phyloP scores from a whole-genome alignment of 1,139 yeast species.

The Candida tetrigidarum region DNA sequence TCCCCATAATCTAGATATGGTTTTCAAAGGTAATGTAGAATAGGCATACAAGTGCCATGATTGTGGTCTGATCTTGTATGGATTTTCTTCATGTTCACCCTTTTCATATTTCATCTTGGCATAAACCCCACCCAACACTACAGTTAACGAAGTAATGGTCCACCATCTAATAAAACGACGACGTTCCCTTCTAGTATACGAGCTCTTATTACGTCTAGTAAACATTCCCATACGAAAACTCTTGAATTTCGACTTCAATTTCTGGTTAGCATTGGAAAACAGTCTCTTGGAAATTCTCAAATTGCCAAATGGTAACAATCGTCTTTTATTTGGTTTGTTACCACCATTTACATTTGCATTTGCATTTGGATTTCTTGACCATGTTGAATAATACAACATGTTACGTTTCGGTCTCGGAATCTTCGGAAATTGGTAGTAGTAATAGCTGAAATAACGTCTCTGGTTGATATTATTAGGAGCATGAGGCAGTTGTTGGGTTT shows the following conservation, averaged over 20 bases:
- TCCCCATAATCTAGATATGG: slow-evolving; percentile 95
- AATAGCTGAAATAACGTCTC: slow-evolving; percentile 26
- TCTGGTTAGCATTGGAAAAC: slow-evolving; percentile 45
- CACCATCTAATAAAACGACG: slow-evolving; percentile 67
- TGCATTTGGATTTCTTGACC: slow-evolving; percentile 28
- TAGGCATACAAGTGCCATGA: slow-evolving; percentile 92
- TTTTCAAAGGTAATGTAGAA: slow-evolving; percentile 88
- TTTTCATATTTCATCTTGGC: slow-evolving; percentile 52
- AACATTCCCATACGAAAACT: slow-evolving; percentile 46
- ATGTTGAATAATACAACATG: slow-evolving; percentile 55
- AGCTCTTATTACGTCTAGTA: slow-evolving; percentile 44
- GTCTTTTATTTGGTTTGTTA: slow-evolving; percentile 3
- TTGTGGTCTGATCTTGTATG: slow-evolving; percentile 59
- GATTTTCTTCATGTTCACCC: slow-evolving; percentile 39
- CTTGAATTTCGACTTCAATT: slow-evolving; percentile 38
- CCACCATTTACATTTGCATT: slow-evolving; percentile 18
- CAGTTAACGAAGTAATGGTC: slow-evolving; percentile 66
- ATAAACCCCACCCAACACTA: slow-evolving; percentile 68
- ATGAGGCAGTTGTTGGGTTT: slow-evolving; percentile 16
- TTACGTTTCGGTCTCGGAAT: slow-evolving; percentile 70
- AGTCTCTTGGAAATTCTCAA: slow-evolving; percentile 33
- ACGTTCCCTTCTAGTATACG: slow-evolving; percentile 35
- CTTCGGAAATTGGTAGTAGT: slow-evolving; percentile 56
- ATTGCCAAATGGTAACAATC: slow-evolving; percentile 10
- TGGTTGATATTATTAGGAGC: slow-evolving; percentile 20